These are phyloP conservation scores for Lyophyllum atratum DNA, from an alignment of 768 basidiomycete species.

Conservation along the genomic window DNA sequence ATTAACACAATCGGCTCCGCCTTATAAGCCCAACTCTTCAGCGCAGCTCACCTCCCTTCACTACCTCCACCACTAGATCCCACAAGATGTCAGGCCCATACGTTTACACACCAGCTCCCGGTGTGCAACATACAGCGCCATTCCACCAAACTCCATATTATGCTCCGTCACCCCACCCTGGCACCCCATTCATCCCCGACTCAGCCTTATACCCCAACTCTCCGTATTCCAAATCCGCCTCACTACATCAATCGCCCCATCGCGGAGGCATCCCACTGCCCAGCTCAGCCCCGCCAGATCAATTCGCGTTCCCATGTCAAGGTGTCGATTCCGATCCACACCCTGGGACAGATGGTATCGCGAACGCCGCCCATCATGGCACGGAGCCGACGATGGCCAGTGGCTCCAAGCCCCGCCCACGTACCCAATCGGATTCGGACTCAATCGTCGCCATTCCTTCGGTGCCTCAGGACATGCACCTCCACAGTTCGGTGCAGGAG, in stretches of 20 bases:
- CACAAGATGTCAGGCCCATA: slow-evolving; percentile 10
- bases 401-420: slow-evolving; percentile 1
- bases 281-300: background rate
- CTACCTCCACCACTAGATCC: background rate
- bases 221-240: slow-evolving; percentile 8
- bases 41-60: background rate
- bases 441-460: slow-evolving; percentile 11
- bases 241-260: slow-evolving; percentile 6
- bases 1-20: too few species aligned
- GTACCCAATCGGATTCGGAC: background rate
- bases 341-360: slow-evolving; percentile 1
- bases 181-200: slow-evolving; percentile 16
- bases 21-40: background rate
- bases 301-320: background rate
- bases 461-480: slow-evolving; percentile 25
- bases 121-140: background rate
- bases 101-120: slow-evolving; percentile 6
- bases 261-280: background rate
- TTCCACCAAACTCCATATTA: slow-evolving; percentile 11
- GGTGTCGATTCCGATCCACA: background rate
- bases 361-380: slow-evolving; percentile 11
- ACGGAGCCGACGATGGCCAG: background rate
- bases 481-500: background rate
- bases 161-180: background rate
- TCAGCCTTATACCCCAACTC: slow-evolving; percentile 3